Evolutionary conservation across 1,284 basidiomycete genomes (phyloP).

Genomic region (Coriolopsis trogii): DNA sequence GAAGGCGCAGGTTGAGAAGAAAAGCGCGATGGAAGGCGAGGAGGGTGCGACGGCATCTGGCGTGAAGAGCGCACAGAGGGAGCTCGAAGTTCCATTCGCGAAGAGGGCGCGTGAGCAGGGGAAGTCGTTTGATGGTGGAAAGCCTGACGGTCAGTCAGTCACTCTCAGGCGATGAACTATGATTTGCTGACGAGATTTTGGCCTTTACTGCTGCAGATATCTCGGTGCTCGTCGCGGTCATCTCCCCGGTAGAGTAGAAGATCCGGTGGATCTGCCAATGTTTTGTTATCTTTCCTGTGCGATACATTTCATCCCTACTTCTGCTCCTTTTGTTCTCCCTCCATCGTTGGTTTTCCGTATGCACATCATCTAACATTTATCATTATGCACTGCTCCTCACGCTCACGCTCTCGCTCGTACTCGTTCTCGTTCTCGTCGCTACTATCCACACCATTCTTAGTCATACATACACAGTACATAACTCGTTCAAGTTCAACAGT

Average conservation of each 20-base stretch:
- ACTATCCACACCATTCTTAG: no score
- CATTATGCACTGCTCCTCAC: no score
- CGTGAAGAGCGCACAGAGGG: conserved; percentile 24
- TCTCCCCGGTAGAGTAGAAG: conserved; percentile 30
- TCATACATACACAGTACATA: no score
- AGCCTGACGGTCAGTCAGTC: conserved; percentile 61
- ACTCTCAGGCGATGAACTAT: background rate
- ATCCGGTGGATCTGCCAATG: background rate
- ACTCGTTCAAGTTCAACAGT: no score
- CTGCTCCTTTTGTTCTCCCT: no score
- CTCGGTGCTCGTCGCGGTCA: conserved; percentile 47
- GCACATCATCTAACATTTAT: no score
- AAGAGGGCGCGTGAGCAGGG: conserved; percentile 67
- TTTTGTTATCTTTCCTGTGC: no score
- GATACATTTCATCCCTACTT: no score
- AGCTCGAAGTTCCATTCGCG: conserved; percentile 69
- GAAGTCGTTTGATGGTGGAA: conserved; percentile 67
- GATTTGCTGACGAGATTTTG: background rate
- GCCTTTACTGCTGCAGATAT: conserved; percentile 50
- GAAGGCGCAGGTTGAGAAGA: conserved; percentile 2
- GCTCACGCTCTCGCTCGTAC: no score
- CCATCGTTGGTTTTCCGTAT: no score
- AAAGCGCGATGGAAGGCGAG: background rate
- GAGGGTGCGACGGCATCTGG: conserved; percentile 1
- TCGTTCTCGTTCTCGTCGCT: no score